Base-by-base conservation (phyloP, 352 stramenopile genomes). In the Phytophthora sansomeana region DNA sequence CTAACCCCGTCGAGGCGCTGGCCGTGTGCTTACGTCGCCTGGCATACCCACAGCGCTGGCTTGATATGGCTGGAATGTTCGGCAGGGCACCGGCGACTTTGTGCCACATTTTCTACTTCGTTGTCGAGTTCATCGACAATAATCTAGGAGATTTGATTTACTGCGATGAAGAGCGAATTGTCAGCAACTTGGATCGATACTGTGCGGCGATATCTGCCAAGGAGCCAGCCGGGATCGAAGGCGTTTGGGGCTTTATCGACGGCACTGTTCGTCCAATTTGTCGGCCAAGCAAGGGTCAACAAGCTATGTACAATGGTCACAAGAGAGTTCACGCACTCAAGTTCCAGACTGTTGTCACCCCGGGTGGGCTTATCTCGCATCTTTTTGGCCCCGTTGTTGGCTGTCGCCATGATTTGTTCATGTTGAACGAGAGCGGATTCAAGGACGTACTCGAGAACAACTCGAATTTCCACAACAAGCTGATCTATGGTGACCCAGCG, bases 1-100 rank as follows among this genome's bases (percentile, higher is more conserved):
- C 33, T 4, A 47, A 33, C 16, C 19, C 43, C 9, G 8, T 63
- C 13, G 55, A 63, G 14, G 43, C 33, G 0, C 19, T 63, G 8
- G 9, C 9, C 17, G 47, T 63, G 1, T 55, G 55, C 30, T 19
- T 52, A 2, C 35, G 44, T 33, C 35, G 56, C 1, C 7, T 64
- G 16, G 8, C 32, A 16, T 64, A 29, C 24, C 38, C 47, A 0
- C 16, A 50, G 47, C 46, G 57, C n/a, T 65, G 57, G 47, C 58
- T 65, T 49, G 38, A 65, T n/a, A 53, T 65, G 47, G 57, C 57
- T 0, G 26, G 10, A 29, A 65, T 65, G 36, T 65, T 65, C 26
- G 56, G 47, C 9, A n/a, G 28, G 39, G 57, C 57, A 19, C 57
- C 47, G 13, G 24, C 28, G 21, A 64, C 44, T 11, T 26, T 56